Evolutionary conservation across 1,139 yeast genomes (phyloP), one percentile per base, ranked within the genome.

Genomic region (Protomyces arabidopsidicola): DNA sequence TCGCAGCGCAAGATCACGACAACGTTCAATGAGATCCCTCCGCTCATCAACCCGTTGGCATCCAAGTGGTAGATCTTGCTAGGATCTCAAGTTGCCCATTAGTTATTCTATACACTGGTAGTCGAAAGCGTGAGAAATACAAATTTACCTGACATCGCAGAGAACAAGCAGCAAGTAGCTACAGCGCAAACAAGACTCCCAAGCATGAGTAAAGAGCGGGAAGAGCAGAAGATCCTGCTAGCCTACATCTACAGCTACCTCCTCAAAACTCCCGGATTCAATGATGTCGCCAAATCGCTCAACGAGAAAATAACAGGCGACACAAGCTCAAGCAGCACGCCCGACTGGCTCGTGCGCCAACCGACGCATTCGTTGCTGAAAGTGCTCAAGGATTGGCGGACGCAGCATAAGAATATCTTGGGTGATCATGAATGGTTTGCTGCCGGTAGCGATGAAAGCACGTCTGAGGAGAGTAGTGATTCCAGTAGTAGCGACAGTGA

Each of bases 381-480:
- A 20, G 45, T 58, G 34, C 31, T 58, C 31, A 10, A 48, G 31
- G 27, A 39, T 6, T 58, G 54, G 51, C 35, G 62, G 22, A 52
- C 24, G 14, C 39, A 48, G 27, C 42, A 58, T 45, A 22, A 38
- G 31, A 14, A 55, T n/a, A 20, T 38, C 27, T 34, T 58, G 56
- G 53, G 42, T 34, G 62, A 58, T 16, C 39, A 58, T 20, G 62
- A 58, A 24, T 58, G 62, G 62, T 58, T 52, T 39, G 62, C 62
- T 14, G 62, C 62, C 20, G 62, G 52, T 9, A 67, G 71, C 34
- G 71, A 68, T 64, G 53, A 55, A 6, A 18, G 54, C 9, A 45
- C 58, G 16, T 52, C 63, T 9, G 27, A 50, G 2, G 52, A 53
- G 18, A 42, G 48, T 18, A 42, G 48, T 10, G 48, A 42, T 9